phyloP scores from a whole-genome alignment of 345 rosid genomes.

The Arabis alpina region DNA sequence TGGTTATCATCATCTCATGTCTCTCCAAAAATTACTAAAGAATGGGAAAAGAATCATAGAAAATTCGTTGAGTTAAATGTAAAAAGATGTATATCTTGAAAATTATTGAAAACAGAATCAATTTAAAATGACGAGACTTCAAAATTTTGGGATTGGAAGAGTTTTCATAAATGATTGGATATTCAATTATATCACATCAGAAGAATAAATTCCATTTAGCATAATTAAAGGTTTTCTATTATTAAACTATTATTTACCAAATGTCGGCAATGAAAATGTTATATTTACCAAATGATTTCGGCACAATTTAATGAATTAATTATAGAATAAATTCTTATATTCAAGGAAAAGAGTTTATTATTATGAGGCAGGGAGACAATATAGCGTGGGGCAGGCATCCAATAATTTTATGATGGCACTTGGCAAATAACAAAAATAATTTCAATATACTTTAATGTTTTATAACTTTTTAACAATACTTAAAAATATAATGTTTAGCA shows the following conservation, averaged over 20 bases:
- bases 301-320: constrained; percentile 4
- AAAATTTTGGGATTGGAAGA: background rate
- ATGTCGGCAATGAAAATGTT: constrained; percentile 31
- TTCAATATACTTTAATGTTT: background rate
- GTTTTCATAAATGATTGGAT: constrained; percentile 28
- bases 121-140: constrained; percentile 9
- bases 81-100: background rate
- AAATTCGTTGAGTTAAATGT: background rate
- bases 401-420: constrained; percentile 3
- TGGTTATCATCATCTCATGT: constrained; percentile 41
- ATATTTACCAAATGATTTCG: constrained; percentile 21
- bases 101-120: background rate
- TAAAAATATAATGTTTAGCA: too few species aligned
- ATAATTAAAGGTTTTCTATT: constrained; percentile 22
- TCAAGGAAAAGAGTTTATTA: constrained; percentile 15
- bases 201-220: constrained; percentile 36
- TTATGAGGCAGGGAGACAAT: constrained; percentile 15
- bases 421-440: constrained; percentile 8
- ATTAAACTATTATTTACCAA: constrained; percentile 10
- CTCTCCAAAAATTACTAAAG: background rate
- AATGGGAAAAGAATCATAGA: background rate
- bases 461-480: background rate
- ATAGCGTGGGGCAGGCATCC: constrained; percentile 25
- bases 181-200: constrained; percentile 35
- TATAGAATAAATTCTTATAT: constrained; percentile 31